Evolutionary conservation across 352 stramenopile genomes (phyloP).

Genomic region (Globisporangium paroecandrum): DNA sequence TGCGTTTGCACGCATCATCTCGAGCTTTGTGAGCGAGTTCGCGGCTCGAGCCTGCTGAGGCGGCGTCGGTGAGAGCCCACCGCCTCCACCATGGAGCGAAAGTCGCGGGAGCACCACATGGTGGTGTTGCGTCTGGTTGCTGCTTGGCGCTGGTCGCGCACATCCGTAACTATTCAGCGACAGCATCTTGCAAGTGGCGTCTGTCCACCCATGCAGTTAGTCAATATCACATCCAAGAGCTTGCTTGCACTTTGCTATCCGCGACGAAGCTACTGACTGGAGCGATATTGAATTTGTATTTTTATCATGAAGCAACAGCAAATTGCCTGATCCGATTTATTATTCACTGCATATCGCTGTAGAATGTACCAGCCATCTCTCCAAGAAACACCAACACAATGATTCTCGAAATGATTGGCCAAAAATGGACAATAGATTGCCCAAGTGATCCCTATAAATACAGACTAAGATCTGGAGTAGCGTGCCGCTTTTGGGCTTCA

Average conservation of each 20-base stretch:
- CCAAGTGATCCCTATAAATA: no score
- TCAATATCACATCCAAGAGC: neutral
- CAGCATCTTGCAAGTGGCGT: constrained; percentile 17
- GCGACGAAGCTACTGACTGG: neutral
- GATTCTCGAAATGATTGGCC: no score
- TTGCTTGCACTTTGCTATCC: neutral
- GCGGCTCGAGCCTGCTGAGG: constrained; percentile 23
- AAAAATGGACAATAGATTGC: no score
- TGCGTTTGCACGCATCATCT: constrained; percentile 30
- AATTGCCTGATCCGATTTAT: no score
- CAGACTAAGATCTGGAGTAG: no score
- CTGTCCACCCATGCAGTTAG: neutral
- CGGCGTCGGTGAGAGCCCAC: constrained; percentile 13
- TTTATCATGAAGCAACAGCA: no score
- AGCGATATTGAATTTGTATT: neutral
- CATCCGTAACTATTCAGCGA: constrained; percentile 24
- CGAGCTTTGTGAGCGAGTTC: constrained; percentile 51
- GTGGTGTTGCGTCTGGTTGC: constrained; percentile 16
- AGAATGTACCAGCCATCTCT: no score
- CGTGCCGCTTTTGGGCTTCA: no score
- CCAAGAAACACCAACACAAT: no score
- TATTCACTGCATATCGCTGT: no score
- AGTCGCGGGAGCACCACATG: constrained; percentile 41
- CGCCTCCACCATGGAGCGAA: constrained; percentile 19
- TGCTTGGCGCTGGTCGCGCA: constrained; percentile 11